phyloP scores from a whole-genome alignment of 73 alveolate species.

The Effrenium voratum region DNA sequence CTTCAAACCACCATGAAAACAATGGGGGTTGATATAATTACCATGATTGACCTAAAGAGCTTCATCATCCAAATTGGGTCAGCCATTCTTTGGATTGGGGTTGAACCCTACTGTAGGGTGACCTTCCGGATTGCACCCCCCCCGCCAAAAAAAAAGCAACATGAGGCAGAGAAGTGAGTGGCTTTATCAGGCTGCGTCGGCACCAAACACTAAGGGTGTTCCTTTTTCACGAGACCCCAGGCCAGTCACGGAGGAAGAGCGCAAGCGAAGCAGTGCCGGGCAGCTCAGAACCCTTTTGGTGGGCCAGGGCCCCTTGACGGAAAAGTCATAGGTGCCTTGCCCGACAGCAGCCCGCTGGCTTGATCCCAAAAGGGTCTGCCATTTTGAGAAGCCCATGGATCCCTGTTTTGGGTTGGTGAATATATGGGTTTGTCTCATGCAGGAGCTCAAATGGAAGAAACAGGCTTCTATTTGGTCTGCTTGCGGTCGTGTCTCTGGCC shows the following conservation, averaged over 20 bases:
- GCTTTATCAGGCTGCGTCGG: background rate
- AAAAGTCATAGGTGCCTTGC: background rate
- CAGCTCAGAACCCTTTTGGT: background rate
- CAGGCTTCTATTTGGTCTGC: background rate
- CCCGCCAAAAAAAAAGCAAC: too few relatives aligned
- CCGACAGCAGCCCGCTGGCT: background rate
- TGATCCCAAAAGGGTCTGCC: background rate
- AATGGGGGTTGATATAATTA: too few relatives aligned
- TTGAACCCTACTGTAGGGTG: background rate
- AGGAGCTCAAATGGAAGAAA: background rate
- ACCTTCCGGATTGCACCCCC: background rate
- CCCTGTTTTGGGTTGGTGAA: background rate
- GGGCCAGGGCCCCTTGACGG: background rate
- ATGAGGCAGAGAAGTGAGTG: background rate
- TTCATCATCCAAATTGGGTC: background rate
- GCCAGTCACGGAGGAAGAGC: constrained; percentile 34
- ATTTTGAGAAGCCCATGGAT: background rate
- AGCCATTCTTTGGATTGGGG: background rate
- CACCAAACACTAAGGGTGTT: background rate
- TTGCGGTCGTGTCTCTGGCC: too few relatives aligned
- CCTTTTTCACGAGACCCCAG: background rate
- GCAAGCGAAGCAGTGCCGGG: constrained; percentile 41
- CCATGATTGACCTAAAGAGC: too few relatives aligned
- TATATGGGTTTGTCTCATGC: background rate
- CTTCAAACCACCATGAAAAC: too few relatives aligned